These are phyloP conservation scores for Tetrahymena malaccensis DNA, from an alignment of 73 alveolate genomes.

Conservation along the genomic window DNA sequence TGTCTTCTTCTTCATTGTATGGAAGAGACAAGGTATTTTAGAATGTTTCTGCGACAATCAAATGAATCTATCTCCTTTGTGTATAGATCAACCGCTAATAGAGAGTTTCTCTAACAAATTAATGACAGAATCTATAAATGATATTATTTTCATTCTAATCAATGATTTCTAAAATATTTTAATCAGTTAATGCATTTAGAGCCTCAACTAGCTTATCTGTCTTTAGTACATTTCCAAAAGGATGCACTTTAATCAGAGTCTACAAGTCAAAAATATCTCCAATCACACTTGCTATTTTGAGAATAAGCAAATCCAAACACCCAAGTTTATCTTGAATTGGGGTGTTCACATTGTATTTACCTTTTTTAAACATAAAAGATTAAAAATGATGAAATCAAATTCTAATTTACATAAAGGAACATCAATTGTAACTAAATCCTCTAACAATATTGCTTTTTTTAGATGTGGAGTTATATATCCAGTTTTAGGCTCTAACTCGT, in stretches of 20 bases:
- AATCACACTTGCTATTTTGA: slow-evolving; percentile 14
- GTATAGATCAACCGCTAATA: slow-evolving; percentile 14
- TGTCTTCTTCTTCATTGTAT: slow-evolving; percentile 17
- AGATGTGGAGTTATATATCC: slow-evolving; percentile 2
- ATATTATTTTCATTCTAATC: slow-evolving; percentile 1
- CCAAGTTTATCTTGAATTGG: slow-evolving; percentile 2
- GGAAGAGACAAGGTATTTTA: slow-evolving; percentile 11
- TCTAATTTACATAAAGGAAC: slow-evolving; percentile 9
- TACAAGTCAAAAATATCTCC: slow-evolving; percentile 38
- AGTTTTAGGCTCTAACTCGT: slow-evolving; percentile 11
- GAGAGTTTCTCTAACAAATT: slow-evolving; percentile 18
- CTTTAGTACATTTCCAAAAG: not conserved
- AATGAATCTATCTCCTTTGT: slow-evolving; percentile 15
- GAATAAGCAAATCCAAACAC: slow-evolving; percentile 1
- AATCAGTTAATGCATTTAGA: not conserved
- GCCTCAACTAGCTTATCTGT: not conserved
- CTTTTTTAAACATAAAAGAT: not conserved
- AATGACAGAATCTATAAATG: slow-evolving; percentile 10
- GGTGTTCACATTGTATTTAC: not conserved
- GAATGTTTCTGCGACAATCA: slow-evolving; percentile 22
- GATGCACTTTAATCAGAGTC: slow-evolving; percentile 1
- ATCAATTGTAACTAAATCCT: slow-evolving; percentile 3
- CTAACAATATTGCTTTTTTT: not conserved
- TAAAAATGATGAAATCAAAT: not conserved
- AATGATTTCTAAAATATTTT: slow-evolving; percentile 13